phyloP scores from a whole-genome alignment of 73 alveolate genomes.

The Paramecium pentaurelia region DNA sequence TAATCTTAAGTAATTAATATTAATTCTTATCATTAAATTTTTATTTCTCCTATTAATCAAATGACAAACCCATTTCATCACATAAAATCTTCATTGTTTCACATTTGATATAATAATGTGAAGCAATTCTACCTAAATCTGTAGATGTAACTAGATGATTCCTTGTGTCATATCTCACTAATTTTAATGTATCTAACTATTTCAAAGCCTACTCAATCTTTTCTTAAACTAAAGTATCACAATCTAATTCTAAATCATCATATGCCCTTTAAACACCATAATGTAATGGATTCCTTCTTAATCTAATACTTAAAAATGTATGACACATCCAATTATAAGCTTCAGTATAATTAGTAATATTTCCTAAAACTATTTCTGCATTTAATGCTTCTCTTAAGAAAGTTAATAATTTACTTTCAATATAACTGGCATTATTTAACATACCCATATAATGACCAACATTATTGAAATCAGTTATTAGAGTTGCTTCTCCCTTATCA shows the following conservation, averaged over 20 bases:
- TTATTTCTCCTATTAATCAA: conserved; percentile 20
- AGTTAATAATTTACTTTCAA: conserved; percentile 77
- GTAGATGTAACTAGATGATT: conserved; percentile 86
- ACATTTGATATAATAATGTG: conserved; percentile 95
- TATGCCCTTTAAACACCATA: conserved; percentile 72
- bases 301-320: conserved; percentile 89
- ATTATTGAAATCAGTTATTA: conserved; percentile 79
- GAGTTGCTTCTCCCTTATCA: conserved; percentile 94
- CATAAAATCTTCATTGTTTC: conserved; percentile 89
- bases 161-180: conserved; percentile 70
- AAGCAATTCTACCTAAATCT: conserved; percentile 99
- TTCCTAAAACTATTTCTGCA: conserved; percentile 85
- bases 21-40: conserved; percentile 69
- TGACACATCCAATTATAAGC: conserved; percentile 95
- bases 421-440: conserved; percentile 83
- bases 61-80: conserved; percentile 69
- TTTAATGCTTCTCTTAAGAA: conserved; percentile 74
- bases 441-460: conserved; percentile 85
- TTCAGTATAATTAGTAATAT: conserved; percentile 85
- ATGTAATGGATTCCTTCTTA: conserved; percentile 73
- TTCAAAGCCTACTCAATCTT: conserved; percentile 66
- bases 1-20: conserved; percentile 72
- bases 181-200: conserved; percentile 69
- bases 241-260: conserved; percentile 58
- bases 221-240: conserved; percentile 51